These are phyloP conservation scores for Exophiala phaeomuriformis DNA, from an alignment of 2,329 filamentous ascomycete species.

Conservation along the genomic window DNA sequence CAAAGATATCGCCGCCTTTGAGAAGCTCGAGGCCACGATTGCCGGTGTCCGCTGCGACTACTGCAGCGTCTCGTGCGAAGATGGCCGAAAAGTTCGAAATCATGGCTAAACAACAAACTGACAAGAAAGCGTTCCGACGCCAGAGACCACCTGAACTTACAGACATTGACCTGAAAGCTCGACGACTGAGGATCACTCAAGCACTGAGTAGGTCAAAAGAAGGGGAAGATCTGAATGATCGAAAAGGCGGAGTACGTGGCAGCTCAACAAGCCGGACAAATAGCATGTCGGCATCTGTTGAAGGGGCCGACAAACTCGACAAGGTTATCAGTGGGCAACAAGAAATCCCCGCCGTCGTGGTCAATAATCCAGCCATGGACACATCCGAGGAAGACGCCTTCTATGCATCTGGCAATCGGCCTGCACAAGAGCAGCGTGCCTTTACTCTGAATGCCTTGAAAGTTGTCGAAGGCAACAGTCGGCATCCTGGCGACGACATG, in stretches of 20 bases:
- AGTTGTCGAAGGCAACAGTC: conserved; percentile 11
- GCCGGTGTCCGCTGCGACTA: conserved; percentile 66
- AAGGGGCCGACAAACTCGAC: conserved; percentile 11
- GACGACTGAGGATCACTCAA: conserved; percentile 72
- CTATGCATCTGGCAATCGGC: conserved; percentile 11
- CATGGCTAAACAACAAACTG: conserved; percentile 35
- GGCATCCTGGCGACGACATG: conserved; percentile 26
- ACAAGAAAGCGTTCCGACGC: conserved; percentile 32
- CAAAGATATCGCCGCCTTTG: conserved; percentile 69
- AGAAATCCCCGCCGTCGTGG: conserved; percentile 21
- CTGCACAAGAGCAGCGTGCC: conserved; percentile 19
- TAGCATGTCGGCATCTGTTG: conserved; percentile 14
- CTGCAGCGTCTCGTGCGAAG: conserved; percentile 62
- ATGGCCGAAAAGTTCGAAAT: conserved; percentile 51
- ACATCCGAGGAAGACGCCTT: conserved; percentile 17
- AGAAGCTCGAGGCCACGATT: conserved; percentile 76
- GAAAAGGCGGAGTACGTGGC: not conserved
- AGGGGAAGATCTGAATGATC: conserved; percentile 21
- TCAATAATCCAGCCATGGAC: conserved; percentile 12
- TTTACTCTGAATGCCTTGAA: conserved; percentile 28
- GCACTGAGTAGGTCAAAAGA: conserved; percentile 61
- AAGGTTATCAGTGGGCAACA: not conserved
- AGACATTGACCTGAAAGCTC: conserved; percentile 76
- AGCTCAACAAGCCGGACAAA: conserved; percentile 11
- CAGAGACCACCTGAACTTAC: conserved; percentile 55